These are phyloP conservation scores for Geoglossum glabrum DNA, from an alignment of 495 filamentous ascomycete species.

Conservation along the genomic window DNA sequence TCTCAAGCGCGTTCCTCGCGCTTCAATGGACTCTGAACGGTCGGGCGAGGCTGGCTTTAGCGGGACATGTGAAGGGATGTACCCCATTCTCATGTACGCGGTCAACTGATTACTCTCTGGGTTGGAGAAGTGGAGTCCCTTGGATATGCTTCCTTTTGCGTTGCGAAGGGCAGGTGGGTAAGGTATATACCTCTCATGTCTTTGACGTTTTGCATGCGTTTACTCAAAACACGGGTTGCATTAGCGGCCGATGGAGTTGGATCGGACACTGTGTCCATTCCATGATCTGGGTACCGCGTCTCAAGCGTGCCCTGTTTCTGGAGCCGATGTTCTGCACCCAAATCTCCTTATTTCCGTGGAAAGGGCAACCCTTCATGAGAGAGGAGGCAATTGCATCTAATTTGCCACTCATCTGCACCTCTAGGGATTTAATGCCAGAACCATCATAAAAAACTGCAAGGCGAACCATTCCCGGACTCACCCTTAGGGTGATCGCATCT, in stretches of 20 bases:
- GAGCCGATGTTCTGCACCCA: background rate
- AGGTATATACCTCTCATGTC: background rate
- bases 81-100: background rate
- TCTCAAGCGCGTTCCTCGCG: slow-evolving; percentile 4
- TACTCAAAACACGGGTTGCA: background rate
- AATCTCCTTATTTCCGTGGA: background rate
- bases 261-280: background rate
- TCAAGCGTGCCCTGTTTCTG: background rate
- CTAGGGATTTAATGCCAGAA: slow-evolving; percentile 1
- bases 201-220: background rate
- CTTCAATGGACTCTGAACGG: background rate
- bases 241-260: background rate
- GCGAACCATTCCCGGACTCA: background rate
- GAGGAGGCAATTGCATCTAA: background rate
- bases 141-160: background rate
- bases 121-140: background rate
- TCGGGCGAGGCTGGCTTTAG: background rate
- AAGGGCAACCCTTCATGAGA: background rate
- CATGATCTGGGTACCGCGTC: background rate
- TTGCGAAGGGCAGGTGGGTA: background rate
- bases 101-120: background rate
- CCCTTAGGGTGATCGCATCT: background rate
- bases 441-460: slow-evolving; percentile 2
- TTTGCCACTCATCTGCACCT: slow-evolving; percentile 1
- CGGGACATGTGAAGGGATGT: background rate